Conservation (phyloP, 352 stramenopile species). For the Globisporangium rhizosaccharum region DNA sequence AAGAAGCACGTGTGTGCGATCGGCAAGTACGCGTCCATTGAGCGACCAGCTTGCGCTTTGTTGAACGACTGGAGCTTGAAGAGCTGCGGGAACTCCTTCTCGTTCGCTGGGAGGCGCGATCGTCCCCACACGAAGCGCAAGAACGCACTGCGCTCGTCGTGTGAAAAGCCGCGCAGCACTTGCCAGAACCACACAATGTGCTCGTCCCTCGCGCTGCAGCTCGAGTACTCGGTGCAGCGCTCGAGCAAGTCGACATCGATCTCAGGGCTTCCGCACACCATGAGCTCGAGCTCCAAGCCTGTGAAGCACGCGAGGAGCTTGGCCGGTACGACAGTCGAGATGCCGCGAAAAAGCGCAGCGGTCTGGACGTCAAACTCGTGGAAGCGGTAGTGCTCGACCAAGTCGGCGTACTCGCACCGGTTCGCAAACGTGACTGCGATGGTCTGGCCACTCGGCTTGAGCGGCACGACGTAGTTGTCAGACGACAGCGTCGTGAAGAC, state of each 20-base stretch:
- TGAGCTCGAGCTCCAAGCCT: slow-evolving; percentile 67
- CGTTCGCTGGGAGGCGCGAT: slow-evolving; percentile 75
- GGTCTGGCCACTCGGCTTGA: slow-evolving; percentile 56
- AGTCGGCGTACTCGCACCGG: slow-evolving; percentile 69
- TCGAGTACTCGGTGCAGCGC: slow-evolving; percentile 84
- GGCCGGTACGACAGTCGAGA: slow-evolving; percentile 73
- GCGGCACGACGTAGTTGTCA: slow-evolving; percentile 72
- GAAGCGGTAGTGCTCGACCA: slow-evolving; percentile 76
- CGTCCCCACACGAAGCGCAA: slow-evolving; percentile 91
- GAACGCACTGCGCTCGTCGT: slow-evolving; percentile 84
- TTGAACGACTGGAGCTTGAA: slow-evolving; percentile 91
- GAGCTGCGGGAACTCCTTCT: slow-evolving; percentile 82
- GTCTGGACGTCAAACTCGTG: slow-evolving; percentile 69
- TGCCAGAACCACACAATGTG: slow-evolving; percentile 89
- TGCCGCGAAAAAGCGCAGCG: slow-evolving; percentile 40
- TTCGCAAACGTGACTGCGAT: slow-evolving; percentile 78
- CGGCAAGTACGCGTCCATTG: slow-evolving; percentile 87
- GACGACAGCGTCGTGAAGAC: slow-evolving; percentile 87
- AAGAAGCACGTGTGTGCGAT: slow-evolving; percentile 99
- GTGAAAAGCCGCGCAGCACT: slow-evolving; percentile 64
- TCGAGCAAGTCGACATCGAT: slow-evolving; percentile 79
- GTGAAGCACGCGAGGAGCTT: slow-evolving; percentile 79
- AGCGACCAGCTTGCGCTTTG: slow-evolving; percentile 34
- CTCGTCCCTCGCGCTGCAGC: slow-evolving; percentile 54
- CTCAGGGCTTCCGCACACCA: slow-evolving; percentile 82